These are phyloP conservation scores for Umbelopsis sp. DNA, from an alignment of 371 early-diverging fungal genomes.

Conservation along the genomic window DNA sequence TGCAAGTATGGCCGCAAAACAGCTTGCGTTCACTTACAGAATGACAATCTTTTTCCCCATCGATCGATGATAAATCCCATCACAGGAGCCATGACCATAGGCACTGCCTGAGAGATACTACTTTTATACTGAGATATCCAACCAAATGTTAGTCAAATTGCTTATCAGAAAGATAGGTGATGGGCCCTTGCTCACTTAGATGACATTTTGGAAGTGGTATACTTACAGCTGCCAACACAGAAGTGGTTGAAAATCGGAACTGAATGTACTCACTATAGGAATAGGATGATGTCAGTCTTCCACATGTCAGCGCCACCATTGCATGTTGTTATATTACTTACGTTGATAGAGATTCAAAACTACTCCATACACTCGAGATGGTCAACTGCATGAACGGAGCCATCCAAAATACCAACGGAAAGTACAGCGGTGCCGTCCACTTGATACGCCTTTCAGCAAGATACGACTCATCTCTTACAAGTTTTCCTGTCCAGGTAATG, in stretches of 20 bases:
- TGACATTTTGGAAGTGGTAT: too few species aligned
- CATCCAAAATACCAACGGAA: constrained; percentile 54
- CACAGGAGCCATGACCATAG: constrained; percentile 55
- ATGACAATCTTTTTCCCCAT: constrained; percentile 50
- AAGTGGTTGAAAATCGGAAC: constrained; percentile 47
- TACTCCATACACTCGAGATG: constrained; percentile 52
- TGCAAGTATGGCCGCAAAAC: too few species aligned
- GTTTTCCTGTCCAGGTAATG: constrained; percentile 36
- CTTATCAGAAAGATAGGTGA: too few species aligned
- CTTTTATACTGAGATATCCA: constrained; percentile 47
- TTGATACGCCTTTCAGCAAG: constrained; percentile 12
- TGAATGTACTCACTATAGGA: constrained; percentile 43
- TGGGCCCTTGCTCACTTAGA: too few species aligned
- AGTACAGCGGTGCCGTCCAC: constrained; percentile 27
- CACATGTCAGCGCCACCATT: neutral
- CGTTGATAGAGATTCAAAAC: constrained; percentile 55
- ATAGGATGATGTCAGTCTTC: neutral
- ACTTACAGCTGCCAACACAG: constrained; percentile 51
- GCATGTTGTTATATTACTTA: constrained; percentile 13
- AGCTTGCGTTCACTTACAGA: constrained; percentile 28
- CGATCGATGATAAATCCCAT: constrained; percentile 58
- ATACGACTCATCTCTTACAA: constrained; percentile 23
- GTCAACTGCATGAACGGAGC: constrained; percentile 44
- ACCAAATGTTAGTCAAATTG: too few species aligned
- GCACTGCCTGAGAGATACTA: constrained; percentile 56